Base-by-base conservation (phyloP, 1,284 basidiomycete genomes). In the Golubevia sp. region DNA sequence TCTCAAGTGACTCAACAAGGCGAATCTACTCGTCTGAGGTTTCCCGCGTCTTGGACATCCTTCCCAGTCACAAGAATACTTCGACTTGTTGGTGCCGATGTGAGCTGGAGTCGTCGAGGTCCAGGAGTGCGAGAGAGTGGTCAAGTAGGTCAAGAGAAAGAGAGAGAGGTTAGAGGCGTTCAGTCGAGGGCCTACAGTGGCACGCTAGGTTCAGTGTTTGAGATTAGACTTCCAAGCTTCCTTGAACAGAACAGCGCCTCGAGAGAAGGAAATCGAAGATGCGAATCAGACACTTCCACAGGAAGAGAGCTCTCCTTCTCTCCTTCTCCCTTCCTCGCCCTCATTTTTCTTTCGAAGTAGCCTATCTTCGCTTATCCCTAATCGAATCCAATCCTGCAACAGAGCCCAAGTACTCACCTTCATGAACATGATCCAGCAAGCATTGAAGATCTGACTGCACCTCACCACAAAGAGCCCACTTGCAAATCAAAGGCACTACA, bases 1-100 rank as follows among this genome's bases (percentile, higher is more conserved):
- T 44, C 80, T 58, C 89, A 92, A 88, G 78, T 95, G 93, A 7
- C 91, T 91, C 67, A 94, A 89, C 34, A 95, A 88, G 3, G 93
- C 93, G 70, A 94, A 94, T 15, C 92, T 89, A 4, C 91, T 92
- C 0, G 91, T 93, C 77, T 95, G 93, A 0, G 90, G 87, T 58
- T 93, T 88, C 8, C 92, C 91, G 56, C 90, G 87, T 26, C 93
- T 88, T 18, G 87, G 86, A 84, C 93, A 95, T 1, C 90, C 90
- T 11, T 88, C 85, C 93, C 93, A 95, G 86, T 94, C 91, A 84
- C 93, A 95, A 24, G 90, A 90, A 82, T 94, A 94, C 73, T 89
- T 91, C 24, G 90, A 89, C 84, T 92, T 92, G 86, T 92, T 90
- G n/a, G 90, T 89, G 44, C 91, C 91, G 74, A 93, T 91, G 76